These are phyloP conservation scores for Vaccinium vitisidaea DNA, from an alignment of 148 eudicot species.

Conservation along the genomic window DNA sequence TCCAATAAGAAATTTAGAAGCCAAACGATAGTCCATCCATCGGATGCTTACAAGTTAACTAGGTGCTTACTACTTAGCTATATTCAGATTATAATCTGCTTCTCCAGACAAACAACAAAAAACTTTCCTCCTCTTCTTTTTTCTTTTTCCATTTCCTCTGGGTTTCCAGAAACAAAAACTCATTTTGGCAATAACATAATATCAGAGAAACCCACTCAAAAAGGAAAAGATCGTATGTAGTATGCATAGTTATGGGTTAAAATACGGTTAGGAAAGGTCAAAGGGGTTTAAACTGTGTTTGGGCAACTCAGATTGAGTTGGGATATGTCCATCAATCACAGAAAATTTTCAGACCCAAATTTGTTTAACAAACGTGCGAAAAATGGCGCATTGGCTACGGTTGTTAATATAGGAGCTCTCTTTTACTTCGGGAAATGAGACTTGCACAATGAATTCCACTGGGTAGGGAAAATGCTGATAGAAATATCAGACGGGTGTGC, in stretches of 20 bases:
- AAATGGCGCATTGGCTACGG: neutral
- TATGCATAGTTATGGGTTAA: neutral
- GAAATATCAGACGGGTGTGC: neutral
- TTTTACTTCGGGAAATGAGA: neutral
- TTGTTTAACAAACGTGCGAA: neutral
- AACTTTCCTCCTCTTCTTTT: neutral
- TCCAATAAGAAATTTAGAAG: too few relatives aligned
- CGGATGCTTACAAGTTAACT: slow-evolving; percentile 7
- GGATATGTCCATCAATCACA: neutral
- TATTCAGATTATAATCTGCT: neutral
- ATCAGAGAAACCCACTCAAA: neutral
- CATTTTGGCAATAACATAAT: neutral
- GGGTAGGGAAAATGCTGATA: neutral
- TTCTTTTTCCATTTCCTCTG: neutral
- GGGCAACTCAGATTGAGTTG: neutral
- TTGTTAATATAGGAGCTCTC: neutral
- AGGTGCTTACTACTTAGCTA: neutral
- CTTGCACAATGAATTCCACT: neutral
- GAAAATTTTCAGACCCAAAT: neutral
- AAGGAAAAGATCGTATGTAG: neutral
- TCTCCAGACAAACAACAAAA: neutral
- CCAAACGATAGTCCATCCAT: neutral
- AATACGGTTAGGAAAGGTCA: neutral
- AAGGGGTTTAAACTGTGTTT: neutral
- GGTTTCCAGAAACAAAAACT: neutral